phyloP scores from a whole-genome alignment of 495 filamentous ascomycete species.

The Astrocystis sublimbata region DNA sequence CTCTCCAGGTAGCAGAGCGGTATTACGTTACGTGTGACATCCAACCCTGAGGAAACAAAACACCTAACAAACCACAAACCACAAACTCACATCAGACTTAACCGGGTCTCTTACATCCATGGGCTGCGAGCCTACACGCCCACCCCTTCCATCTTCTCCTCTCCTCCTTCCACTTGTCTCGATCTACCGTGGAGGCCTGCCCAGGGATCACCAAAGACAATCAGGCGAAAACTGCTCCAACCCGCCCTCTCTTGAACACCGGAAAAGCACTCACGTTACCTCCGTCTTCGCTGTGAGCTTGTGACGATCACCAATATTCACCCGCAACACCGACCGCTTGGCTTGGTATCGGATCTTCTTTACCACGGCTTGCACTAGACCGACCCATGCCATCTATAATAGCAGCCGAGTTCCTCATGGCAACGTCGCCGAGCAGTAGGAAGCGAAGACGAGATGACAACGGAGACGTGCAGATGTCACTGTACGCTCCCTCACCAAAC shows the following conservation, averaged over 20 bases:
- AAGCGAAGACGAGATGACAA: conserved; percentile 46
- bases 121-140: not conserved
- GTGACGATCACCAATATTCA: not conserved
- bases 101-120: not conserved
- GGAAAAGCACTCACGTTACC: not conserved
- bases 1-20: not conserved
- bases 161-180: not conserved
- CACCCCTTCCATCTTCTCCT: not conserved
- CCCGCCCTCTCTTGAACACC: not conserved
- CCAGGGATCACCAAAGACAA: no score
- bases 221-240: not conserved
- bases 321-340: not conserved
- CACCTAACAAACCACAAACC: not conserved
- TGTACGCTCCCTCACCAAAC: conserved; percentile 27
- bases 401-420: conserved; percentile 19
- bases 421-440: conserved; percentile 34
- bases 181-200: not conserved
- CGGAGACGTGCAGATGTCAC: conserved; percentile 30
- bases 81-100: not conserved
- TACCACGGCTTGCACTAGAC: conserved; percentile 1
- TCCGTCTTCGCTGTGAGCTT: conserved; percentile 1
- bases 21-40: not conserved
- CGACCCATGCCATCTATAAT: conserved; percentile 31
- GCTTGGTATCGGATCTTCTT: not conserved
- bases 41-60: not conserved